These are phyloP conservation scores for Podaxis carcinomalis DNA, from an alignment of 768 basidiomycete genomes.

Conservation along the genomic window DNA sequence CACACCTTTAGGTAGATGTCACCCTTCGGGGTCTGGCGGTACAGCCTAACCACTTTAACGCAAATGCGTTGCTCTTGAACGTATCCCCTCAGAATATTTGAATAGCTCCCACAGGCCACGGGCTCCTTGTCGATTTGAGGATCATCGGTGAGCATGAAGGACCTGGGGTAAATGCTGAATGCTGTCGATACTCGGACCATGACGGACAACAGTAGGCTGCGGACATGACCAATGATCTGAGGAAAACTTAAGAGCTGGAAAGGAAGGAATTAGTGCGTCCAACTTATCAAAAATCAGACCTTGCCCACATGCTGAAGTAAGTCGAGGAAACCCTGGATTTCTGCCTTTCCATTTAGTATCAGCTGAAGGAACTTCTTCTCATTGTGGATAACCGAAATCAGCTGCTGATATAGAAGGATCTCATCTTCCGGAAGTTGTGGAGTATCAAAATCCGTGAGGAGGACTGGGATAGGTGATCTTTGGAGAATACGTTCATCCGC, in stretches of 20 bases:
- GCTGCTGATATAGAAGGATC: too few relatives aligned
- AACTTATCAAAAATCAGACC: too few relatives aligned
- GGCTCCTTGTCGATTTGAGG: slow-evolving; percentile 13
- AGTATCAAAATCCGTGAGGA: too few relatives aligned
- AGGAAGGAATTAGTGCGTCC: too few relatives aligned
- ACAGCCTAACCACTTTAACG: slow-evolving; percentile 23
- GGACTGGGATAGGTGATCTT: too few relatives aligned
- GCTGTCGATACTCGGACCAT: slow-evolving; percentile 18
- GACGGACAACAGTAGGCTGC: background rate
- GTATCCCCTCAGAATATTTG: slow-evolving; percentile 23
- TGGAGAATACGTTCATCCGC: too few relatives aligned
- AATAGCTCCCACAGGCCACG: slow-evolving; percentile 20
- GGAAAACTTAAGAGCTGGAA: background rate
- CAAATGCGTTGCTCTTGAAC: slow-evolving; percentile 19
- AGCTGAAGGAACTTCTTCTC: too few relatives aligned
- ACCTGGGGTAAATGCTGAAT: slow-evolving; percentile 24
- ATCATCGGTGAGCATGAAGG: slow-evolving; percentile 18
- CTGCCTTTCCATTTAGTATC: too few relatives aligned
- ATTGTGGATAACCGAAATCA: too few relatives aligned
- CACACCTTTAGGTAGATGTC: slow-evolving; percentile 1
- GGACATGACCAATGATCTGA: background rate
- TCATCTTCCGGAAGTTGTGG: too few relatives aligned
- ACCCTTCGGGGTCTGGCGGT: slow-evolving; percentile 11
- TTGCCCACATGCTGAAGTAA: too few relatives aligned
- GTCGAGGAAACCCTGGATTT: too few relatives aligned